phyloP scores from a whole-genome alignment of 148 eudicot species.

The Rhododendron williamsianum region DNA sequence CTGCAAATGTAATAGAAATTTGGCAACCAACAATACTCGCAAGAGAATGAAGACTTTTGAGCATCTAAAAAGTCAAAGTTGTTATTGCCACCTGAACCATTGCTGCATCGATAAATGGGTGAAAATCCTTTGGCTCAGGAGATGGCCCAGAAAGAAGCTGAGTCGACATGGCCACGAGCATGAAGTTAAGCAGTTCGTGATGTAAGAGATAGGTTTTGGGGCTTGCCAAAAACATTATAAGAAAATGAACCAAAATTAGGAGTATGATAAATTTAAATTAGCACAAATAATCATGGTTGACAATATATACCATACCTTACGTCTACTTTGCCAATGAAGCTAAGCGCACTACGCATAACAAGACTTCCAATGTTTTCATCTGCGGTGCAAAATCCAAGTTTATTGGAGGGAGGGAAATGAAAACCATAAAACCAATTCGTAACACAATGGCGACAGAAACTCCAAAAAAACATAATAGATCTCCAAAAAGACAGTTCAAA shows the following conservation, averaged over 20 bases:
- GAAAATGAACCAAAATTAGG: slow-evolving; percentile 15
- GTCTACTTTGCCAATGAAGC: slow-evolving; percentile 72
- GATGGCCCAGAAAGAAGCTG: slow-evolving; percentile 89
- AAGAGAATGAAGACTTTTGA: slow-evolving; percentile 8
- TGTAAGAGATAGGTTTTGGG: slow-evolving; percentile 68
- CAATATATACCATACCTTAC: slow-evolving; percentile 51
- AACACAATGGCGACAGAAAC: background rate
- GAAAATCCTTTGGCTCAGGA: slow-evolving; percentile 66
- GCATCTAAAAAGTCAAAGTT: background rate
- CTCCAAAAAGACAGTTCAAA: background rate
- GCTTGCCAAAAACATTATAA: slow-evolving; percentile 31
- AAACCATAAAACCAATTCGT: background rate
- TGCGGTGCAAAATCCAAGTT: slow-evolving; percentile 28
- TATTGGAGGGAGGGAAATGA: background rate
- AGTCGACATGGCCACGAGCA: slow-evolving; percentile 84
- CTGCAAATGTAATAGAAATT: slow-evolving; percentile 35
- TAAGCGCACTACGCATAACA: slow-evolving; percentile 49
- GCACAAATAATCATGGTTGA: slow-evolving; percentile 6
- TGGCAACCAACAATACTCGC: background rate
- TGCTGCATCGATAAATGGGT: slow-evolving; percentile 71
- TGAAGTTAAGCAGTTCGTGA: slow-evolving; percentile 76
- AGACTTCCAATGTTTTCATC: slow-evolving; percentile 52
- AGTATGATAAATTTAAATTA: background rate
- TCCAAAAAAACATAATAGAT: background rate
- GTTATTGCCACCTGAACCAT: slow-evolving; percentile 63